Base-by-base conservation (phyloP, 1,284 basidiomycete species). In the Afroboletus lepidellus region DNA sequence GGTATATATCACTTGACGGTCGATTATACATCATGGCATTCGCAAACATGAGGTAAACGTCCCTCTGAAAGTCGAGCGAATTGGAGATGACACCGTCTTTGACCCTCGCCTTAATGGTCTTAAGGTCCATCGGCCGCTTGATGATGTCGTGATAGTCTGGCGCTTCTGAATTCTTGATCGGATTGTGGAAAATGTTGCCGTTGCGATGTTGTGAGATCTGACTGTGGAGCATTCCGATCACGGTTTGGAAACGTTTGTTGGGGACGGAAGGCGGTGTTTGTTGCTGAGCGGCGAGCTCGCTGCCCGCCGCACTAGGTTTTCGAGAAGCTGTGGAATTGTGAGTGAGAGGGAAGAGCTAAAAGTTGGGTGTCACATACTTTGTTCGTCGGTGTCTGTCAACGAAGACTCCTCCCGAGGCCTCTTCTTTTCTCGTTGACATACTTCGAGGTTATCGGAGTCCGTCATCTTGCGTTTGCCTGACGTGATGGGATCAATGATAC, bases 11-110 rank as follows among this genome's bases (percentile, higher is more conserved):
- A 21, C 86, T 88, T 5, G 84, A 85, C 2, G 88, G 87, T 38
- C 85, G 78, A 60, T 98, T 98, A 69, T 93, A 98, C 88, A 97
- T 92, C 80, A 94, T 87, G 13, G 94, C 92, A 65, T 98, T 98
- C 32, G 93, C 91, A 69, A 96, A 95, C 87, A 98, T 93, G 53
- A 97, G 75, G 63, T 85, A 88, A 8, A 96, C 83, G 62, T 97
- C 94, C 55, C 92, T 77, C 68, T 94, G 89, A 64, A 90, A 94
- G 67, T 97, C 93, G 36, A 86, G 77, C 3, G 90, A 89, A 56
- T 82, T 92, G 5, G 79, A 74, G 43, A 96, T 91, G 3, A 80
- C 62, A 0, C 93, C 93, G 61, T 94, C 90, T 64, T 89, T 89
- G 58, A 97, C 85, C 55, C 81, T 80, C 16, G 77, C 77, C 66